Evolutionary conservation across 495 filamentous ascomycete genomes (phyloP).

Genomic region (Alectoria sarmentosa): DNA sequence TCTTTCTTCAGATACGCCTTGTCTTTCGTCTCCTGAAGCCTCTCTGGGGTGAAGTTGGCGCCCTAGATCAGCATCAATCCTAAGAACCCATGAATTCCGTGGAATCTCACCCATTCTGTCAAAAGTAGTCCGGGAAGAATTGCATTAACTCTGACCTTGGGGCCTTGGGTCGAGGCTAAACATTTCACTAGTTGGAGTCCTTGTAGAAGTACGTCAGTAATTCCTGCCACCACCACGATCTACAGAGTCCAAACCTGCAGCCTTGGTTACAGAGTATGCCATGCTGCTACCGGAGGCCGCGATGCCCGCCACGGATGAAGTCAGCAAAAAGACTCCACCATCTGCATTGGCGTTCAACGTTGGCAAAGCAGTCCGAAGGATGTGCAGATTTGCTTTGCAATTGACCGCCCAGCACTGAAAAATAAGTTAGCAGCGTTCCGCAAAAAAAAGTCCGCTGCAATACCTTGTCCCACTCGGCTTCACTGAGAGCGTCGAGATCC

Average conservation of each 20-base stretch:
- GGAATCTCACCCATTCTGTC: constrained; percentile 60
- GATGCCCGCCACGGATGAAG: constrained; percentile 55
- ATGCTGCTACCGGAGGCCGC: constrained; percentile 48
- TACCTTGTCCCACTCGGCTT: constrained; percentile 68
- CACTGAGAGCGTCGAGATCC: constrained; percentile 55
- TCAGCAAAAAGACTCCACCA: constrained; percentile 62
- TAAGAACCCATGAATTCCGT: constrained; percentile 3
- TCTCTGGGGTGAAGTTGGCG: constrained; percentile 38
- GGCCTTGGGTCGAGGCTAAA: constrained; percentile 58
- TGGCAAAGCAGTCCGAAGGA: constrained; percentile 55
- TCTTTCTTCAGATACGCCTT: constrained; percentile 39
- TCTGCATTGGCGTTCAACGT: constrained; percentile 63
- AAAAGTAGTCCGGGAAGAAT: constrained; percentile 59
- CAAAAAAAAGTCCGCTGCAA: background rate
- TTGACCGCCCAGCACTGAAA: constrained; percentile 59
- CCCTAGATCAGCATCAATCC: constrained; percentile 32
- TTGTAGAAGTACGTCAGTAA: constrained; percentile 12
- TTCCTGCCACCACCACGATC: background rate
- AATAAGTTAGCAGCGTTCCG: background rate
- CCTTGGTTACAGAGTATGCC: constrained; percentile 61
- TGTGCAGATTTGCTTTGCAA: constrained; percentile 57
- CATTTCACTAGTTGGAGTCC: constrained; percentile 67
- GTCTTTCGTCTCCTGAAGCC: constrained; percentile 33
- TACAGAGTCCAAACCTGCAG: constrained; percentile 40
- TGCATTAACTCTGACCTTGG: constrained; percentile 60